Conservation (phyloP, 495 filamentous ascomycete genomes). For the Talaromyces stipitatus region DNA sequence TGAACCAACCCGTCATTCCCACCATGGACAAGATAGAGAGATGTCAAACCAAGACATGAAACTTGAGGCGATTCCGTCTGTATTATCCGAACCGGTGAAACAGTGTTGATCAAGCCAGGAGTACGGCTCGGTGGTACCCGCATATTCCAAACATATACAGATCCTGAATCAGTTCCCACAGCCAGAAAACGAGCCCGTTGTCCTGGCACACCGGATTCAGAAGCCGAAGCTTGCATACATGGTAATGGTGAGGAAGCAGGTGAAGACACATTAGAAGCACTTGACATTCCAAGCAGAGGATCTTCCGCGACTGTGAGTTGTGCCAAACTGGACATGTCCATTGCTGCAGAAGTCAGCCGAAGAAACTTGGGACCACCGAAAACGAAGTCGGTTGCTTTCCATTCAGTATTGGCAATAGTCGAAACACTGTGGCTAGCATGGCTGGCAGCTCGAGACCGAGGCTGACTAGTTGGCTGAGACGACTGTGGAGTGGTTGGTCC, state of each 20-base stretch:
- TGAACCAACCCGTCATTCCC: constrained; percentile 94
- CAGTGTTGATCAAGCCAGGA: constrained; percentile 40
- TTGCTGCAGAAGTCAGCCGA: constrained; percentile 59
- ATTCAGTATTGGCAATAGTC: constrained; percentile 33
- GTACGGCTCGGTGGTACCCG: constrained; percentile 51
- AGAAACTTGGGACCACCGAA: constrained; percentile 44
- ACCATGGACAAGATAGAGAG: constrained; percentile 83
- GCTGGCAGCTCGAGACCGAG: constrained; percentile 25
- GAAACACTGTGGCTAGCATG: constrained; percentile 10
- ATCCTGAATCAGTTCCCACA: constrained; percentile 71
- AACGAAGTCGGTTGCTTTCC: constrained; percentile 52
- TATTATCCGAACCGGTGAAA: constrained; percentile 68
- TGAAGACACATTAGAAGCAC: constrained; percentile 47
- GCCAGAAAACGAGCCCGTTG: constrained; percentile 76
- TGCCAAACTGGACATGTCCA: constrained; percentile 74
- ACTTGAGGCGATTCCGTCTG: constrained; percentile 88
- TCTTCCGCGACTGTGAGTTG: constrained; percentile 68
- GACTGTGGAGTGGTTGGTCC: constrained; percentile 15
- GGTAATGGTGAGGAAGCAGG: constrained; percentile 48
- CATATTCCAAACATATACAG: constrained; percentile 77
- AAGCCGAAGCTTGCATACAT: constrained; percentile 37
- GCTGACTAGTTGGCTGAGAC: constrained; percentile 11
- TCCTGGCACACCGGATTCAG: constrained; percentile 59
- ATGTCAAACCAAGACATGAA: constrained; percentile 76
- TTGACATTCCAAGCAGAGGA: constrained; percentile 51